phyloP scores from a whole-genome alignment of 1,284 basidiomycete genomes.

The Tranzscheliella williamsii region DNA sequence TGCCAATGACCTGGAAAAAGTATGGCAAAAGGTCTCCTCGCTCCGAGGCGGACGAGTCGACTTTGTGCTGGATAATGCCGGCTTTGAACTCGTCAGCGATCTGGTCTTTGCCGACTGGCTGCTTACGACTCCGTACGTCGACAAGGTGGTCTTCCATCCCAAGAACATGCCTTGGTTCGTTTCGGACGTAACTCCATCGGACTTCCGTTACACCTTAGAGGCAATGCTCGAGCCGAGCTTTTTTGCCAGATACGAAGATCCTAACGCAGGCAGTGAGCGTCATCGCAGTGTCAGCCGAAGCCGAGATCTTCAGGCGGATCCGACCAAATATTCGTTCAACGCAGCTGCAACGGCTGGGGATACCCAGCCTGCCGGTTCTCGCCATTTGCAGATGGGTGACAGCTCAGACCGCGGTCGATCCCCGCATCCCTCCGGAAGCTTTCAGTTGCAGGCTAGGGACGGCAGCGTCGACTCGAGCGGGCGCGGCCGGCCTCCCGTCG shows the following conservation, averaged over 20 bases:
- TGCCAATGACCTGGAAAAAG: conserved; percentile 76
- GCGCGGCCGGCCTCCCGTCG: conserved; percentile 30
- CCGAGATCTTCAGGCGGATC: conserved; percentile 34
- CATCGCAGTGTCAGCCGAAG: conserved; percentile 35
- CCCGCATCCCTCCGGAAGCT: conserved; percentile 32
- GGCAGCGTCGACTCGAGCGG: conserved; percentile 41
- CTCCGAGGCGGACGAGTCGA: conserved; percentile 73
- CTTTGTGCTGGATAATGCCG: conserved; percentile 88
- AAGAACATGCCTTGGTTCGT: conserved; percentile 61
- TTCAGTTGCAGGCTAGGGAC: conserved; percentile 34
- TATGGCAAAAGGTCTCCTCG: conserved; percentile 75
- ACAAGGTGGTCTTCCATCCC: conserved; percentile 56
- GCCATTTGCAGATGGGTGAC: conserved; percentile 33
- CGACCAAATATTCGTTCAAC: conserved; percentile 29
- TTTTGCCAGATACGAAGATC: conserved; percentile 61
- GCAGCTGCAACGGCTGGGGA: conserved; percentile 10
- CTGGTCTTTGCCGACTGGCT: conserved; percentile 88
- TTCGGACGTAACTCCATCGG: conserved; percentile 53
- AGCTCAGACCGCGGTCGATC: conserved; percentile 30
- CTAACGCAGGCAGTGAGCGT: conserved; percentile 13
- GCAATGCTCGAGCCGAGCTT: conserved; percentile 66
- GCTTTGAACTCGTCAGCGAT: conserved; percentile 92
- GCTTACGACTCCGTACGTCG: conserved; percentile 45
- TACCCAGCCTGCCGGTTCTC: conserved; percentile 14
- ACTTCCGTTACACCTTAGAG: conserved; percentile 61